Percentiles rank a stretch among this genome's conserved stretches.
phyloP scores from a whole-genome alignment of 2,329 filamentous ascomycete genomes.

The Diaporthe batatas region DNA sequence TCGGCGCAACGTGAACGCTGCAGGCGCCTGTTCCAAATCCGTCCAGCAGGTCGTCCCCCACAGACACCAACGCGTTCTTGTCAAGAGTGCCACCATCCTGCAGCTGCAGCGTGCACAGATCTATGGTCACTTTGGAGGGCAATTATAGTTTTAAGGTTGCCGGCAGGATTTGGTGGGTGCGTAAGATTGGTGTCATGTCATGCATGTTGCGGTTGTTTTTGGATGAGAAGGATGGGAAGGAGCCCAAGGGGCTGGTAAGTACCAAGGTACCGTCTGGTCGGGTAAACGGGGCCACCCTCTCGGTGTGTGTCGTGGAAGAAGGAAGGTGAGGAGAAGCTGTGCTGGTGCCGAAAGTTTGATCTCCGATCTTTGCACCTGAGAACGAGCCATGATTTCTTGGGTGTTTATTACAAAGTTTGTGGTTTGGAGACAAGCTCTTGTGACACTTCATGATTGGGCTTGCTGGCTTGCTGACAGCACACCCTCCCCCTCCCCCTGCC shows the following conservation, averaged over 20 bases:
- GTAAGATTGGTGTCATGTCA: slow-evolving; percentile 1
- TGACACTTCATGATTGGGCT: not conserved
- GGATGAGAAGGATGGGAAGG: slow-evolving; percentile 7
- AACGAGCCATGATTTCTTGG: no score
- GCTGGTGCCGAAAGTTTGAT: not conserved
- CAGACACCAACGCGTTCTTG: no score
- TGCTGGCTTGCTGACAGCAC: not conserved
- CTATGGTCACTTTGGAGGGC: no score
- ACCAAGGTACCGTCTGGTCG: not conserved
- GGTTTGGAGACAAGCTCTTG: not conserved
- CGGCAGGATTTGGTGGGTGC: slow-evolving; percentile 9
- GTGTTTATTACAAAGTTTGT: no score
- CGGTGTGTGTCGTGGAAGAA: not conserved
- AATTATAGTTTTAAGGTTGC: slow-evolving; percentile 20
- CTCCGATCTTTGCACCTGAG: not conserved
- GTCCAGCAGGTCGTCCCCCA: no score
- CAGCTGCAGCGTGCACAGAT: no score
- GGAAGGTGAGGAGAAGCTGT: not conserved
- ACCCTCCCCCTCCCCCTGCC: not conserved
- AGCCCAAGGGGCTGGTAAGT: not conserved
- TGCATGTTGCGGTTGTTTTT: not conserved
- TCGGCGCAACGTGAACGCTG: no score
- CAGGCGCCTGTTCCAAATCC: no score
- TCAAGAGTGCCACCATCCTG: no score
- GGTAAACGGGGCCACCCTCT: not conserved